Percentiles rank a stretch among this genome's conserved stretches.
These are phyloP conservation scores for Cucurbita moschata DNA, from an alignment of 306 rosid species.

Conservation along the genomic window DNA sequence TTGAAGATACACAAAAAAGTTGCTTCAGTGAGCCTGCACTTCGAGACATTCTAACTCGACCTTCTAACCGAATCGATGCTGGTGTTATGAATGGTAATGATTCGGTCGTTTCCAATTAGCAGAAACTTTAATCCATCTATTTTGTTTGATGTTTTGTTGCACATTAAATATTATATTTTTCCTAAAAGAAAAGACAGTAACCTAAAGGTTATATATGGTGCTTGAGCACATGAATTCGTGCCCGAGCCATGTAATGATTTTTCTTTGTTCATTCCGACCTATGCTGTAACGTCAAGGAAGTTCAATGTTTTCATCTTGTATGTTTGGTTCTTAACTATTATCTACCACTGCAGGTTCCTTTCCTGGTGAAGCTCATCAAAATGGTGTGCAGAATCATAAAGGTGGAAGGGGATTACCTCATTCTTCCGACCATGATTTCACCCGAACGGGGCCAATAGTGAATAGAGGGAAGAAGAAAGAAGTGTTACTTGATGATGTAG, in stretches of 20 bases:
- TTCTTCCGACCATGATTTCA: slow-evolving; percentile 36
- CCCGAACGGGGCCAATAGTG: slow-evolving; percentile 38
- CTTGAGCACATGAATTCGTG: background rate
- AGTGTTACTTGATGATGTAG: slow-evolving; percentile 63
- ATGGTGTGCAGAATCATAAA: slow-evolving; percentile 15
- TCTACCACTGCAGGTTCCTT: slow-evolving; percentile 42
- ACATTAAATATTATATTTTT: background rate
- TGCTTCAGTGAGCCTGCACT: slow-evolving; percentile 57
- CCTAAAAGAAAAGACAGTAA: background rate
- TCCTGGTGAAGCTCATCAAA: slow-evolving; percentile 23
- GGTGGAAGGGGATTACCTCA: slow-evolving; percentile 20
- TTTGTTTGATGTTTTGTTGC: background rate
- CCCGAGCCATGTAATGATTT: too few species aligned
- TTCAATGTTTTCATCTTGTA: background rate
- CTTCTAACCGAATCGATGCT: slow-evolving; percentile 18
- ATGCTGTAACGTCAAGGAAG: background rate
- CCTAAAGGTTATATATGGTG: background rate
- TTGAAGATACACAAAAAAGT: slow-evolving; percentile 52
- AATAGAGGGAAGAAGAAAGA: slow-evolving; percentile 67
- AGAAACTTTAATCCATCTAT: background rate
- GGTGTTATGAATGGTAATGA: slow-evolving; percentile 20
- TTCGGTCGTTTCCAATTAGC: slow-evolving; percentile 8
- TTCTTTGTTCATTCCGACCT: background rate
- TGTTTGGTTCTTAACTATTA: background rate
- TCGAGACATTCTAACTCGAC: slow-evolving; percentile 39